Percentiles rank a stretch among this genome's conserved stretches.
phyloP scores from a whole-genome alignment of 257 asterid species.

The Ophiorrhiza pumila region DNA sequence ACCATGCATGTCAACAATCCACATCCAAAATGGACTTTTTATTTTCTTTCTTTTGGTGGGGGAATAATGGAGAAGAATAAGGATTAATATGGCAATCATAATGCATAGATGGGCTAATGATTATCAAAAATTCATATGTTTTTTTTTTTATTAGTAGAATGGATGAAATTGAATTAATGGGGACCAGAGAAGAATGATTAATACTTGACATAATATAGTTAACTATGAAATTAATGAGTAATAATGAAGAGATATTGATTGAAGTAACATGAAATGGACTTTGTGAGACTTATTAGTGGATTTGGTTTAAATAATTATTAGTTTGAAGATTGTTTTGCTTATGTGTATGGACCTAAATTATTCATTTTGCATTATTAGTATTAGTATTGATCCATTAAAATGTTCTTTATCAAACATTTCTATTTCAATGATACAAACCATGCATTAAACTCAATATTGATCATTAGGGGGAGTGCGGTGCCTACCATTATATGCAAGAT shows the following conservation, averaged over 20 bases:
- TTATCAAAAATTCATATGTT: not conserved
- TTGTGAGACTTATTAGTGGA: not conserved
- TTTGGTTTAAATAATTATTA: not conserved
- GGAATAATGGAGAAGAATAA: too few species aligned
- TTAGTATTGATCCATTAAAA: too few species aligned
- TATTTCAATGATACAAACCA: too few species aligned
- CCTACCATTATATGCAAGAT: too few species aligned
- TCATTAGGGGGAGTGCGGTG: too few species aligned
- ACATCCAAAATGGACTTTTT: not conserved
- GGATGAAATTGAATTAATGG: not conserved
- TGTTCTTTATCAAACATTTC: too few species aligned
- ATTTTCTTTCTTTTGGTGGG: not conserved
- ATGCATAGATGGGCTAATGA: not conserved
- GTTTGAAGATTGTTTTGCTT: not conserved
- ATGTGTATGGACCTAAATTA: not conserved
- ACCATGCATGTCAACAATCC: conserved; percentile 13
- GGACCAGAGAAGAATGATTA: not conserved
- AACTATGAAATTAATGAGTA: not conserved
- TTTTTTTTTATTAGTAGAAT: not conserved
- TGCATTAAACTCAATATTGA: too few species aligned
- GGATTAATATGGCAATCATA: not conserved
- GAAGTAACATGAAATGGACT: not conserved
- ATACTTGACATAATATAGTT: not conserved
- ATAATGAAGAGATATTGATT: not conserved
- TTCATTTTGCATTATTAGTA: not conserved